A percentile compares a stretch with the other conserved stretches of the same genome.
These are phyloP conservation scores for Suillus ampliporus DNA, from an alignment of 768 basidiomycete species.

Conservation along the genomic window DNA sequence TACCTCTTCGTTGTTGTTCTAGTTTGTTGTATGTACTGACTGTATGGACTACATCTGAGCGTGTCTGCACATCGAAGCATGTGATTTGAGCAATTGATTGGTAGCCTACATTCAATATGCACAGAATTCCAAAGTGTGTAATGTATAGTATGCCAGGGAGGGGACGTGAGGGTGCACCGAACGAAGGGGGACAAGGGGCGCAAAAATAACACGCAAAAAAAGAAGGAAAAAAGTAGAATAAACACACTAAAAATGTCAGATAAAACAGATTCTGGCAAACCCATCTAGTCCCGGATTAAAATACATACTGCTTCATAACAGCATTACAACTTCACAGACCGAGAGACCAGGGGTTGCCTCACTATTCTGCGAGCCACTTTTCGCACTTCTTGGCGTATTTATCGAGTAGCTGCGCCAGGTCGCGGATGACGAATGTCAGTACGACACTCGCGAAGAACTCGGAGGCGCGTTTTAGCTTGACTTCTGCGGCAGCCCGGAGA, in stretches of 20 bases:
- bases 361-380: conserved; percentile 84
- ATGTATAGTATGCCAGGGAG: conserved; percentile 28
- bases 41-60: conserved; percentile 5
- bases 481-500: conserved; percentile 66
- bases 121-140: conserved; percentile 31
- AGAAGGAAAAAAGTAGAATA: conserved; percentile 17
- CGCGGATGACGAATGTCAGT: conserved; percentile 87
- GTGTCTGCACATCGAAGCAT: conserved; percentile 5
- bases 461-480: conserved; percentile 79
- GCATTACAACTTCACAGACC: conserved; percentile 30
- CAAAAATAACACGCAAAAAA: conserved; percentile 18
- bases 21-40: conserved; percentile 13
- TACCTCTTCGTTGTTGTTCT: background rate
- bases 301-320: conserved; percentile 36
- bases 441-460: conserved; percentile 92
- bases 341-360: conserved; percentile 30
- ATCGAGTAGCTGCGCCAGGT: conserved; percentile 85
- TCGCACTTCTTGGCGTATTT: conserved; percentile 95
- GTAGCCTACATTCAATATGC: conserved; percentile 23
- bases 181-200: conserved; percentile 13
- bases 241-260: conserved; percentile 25
- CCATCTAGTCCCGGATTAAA: conserved; percentile 41
- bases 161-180: conserved; percentile 17
- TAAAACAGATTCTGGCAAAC: conserved; percentile 33
- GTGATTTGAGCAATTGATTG: conserved; percentile 9